A percentile compares a stretch with the other conserved stretches of the same genome.
Evolutionary conservation across 2,329 filamentous ascomycete species (phyloP).

Genomic region (Fusarium sp.): DNA sequence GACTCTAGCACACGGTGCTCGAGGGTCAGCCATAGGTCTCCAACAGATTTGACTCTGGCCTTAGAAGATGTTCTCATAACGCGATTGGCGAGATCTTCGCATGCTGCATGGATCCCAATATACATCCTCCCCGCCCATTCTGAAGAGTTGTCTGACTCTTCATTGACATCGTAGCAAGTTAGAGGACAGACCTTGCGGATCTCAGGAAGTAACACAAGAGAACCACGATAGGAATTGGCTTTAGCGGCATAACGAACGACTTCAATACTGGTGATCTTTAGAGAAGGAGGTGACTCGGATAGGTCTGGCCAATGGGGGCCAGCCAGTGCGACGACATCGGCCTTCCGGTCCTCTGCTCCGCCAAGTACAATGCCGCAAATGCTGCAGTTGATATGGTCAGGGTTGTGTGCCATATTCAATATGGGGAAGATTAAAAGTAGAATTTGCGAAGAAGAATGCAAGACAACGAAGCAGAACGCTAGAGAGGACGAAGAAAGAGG

Average conservation of each 20-base stretch:
- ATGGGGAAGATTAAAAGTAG: neutral
- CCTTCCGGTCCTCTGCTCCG: neutral
- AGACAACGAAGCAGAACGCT: neutral
- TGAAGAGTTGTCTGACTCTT: neutral
- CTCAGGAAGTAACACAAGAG: neutral
- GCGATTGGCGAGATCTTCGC: neutral
- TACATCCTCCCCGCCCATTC: neutral
- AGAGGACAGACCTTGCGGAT: neutral
- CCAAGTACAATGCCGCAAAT: slow-evolving; percentile 12
- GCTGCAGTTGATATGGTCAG: slow-evolving; percentile 1
- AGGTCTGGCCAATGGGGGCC: slow-evolving; percentile 7
- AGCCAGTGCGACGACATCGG: neutral
- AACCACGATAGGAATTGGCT: neutral
- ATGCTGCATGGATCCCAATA: neutral
- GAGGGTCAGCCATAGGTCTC: slow-evolving; percentile 5
- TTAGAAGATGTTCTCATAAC: neutral
- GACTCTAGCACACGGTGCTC: slow-evolving; percentile 4
- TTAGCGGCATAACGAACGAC: neutral
- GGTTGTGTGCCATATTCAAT: neutral
- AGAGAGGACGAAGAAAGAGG: neutral
- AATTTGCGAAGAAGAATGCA: neutral
- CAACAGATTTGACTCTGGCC: neutral
- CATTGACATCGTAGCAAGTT: neutral
- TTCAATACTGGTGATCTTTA: neutral
- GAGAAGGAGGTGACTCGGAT: rapidly evolving